Percentiles rank a stretch among this genome's conserved stretches.
Evolutionary conservation across 495 filamentous ascomycete species (phyloP).

Genomic region (Tetracladium setigerum): DNA sequence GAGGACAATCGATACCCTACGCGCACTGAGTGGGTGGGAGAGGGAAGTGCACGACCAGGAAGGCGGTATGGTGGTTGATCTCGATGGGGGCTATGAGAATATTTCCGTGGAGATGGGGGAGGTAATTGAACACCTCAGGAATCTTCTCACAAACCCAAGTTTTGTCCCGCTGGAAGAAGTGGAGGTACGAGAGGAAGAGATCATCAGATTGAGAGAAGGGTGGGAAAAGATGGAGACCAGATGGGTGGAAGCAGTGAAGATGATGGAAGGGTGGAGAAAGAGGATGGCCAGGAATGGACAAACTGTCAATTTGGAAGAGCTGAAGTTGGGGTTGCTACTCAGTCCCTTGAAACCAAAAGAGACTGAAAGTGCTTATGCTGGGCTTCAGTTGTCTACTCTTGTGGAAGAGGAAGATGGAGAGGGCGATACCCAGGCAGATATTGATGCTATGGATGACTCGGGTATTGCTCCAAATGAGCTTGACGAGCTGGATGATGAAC

Average conservation of each 20-base stretch:
- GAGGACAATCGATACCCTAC: slow-evolving; percentile 61
- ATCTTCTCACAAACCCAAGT: slow-evolving; percentile 83
- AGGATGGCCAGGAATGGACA: slow-evolving; percentile 72
- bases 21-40: slow-evolving; percentile 72
- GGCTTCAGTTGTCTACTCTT: slow-evolving; percentile 26
- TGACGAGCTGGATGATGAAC: slow-evolving; percentile 28
- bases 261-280: slow-evolving; percentile 92
- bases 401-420: slow-evolving; percentile 36
- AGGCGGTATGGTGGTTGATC: slow-evolving; percentile 23
- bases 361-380: slow-evolving; percentile 33
- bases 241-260: slow-evolving; percentile 79
- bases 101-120: slow-evolving; percentile 5
- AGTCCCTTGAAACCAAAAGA: slow-evolving; percentile 49
- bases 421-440: slow-evolving; percentile 21
- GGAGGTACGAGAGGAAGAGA: slow-evolving; percentile 83
- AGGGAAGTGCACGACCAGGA: slow-evolving; percentile 36
- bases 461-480: slow-evolving; percentile 17
- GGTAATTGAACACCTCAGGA: slow-evolving; percentile 42
- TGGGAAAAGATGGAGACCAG: slow-evolving; percentile 88
- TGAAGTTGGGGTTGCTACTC: slow-evolving; percentile 66
- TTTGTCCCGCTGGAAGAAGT: slow-evolving; percentile 96
- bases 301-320: slow-evolving; percentile 74
- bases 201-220: slow-evolving; percentile 67
- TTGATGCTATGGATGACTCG: slow-evolving; percentile 20
- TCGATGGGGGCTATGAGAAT: slow-evolving; percentile 39